Percentiles rank a stretch among this genome's conserved stretches.
phyloP scores from a whole-genome alignment of 140 eudicot species.

The Cichorium intybus region DNA sequence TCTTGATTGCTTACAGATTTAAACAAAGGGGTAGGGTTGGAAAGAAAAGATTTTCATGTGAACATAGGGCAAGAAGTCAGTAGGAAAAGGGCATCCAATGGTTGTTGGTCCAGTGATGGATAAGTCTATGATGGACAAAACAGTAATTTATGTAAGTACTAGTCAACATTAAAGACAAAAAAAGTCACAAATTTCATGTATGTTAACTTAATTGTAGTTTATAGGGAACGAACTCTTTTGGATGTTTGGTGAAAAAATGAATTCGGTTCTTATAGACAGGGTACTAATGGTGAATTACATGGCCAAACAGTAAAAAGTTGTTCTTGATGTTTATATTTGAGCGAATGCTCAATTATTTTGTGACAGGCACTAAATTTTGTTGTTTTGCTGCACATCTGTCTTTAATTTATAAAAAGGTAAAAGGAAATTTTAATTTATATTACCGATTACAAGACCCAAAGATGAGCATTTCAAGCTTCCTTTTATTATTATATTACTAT shows the following conservation, averaged over 20 bases:
- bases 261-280: background rate
- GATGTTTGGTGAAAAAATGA: constrained; percentile 1
- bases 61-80: constrained; percentile 10
- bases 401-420: constrained; percentile 15
- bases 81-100: constrained; percentile 2
- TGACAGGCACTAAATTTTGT: constrained; percentile 15
- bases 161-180: background rate
- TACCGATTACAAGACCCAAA: constrained; percentile 13
- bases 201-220: background rate
- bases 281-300: constrained; percentile 1
- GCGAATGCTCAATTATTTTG: constrained; percentile 23
- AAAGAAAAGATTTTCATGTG: background rate
- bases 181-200: background rate
- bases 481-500: constrained; percentile 15
- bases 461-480: constrained; percentile 11
- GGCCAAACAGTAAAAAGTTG: constrained; percentile 4
- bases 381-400: background rate
- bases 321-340: constrained; percentile 3
- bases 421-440: background rate
- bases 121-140: constrained; percentile 1
- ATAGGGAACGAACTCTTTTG: background rate
- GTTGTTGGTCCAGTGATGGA: constrained; percentile 7
- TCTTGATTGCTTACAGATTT: constrained; percentile 4
- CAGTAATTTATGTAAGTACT: constrained; percentile 7
- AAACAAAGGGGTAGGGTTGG: no score